These are phyloP conservation scores for Solanum arcanum DNA, from an alignment of 257 asterid species.

Conservation along the genomic window DNA sequence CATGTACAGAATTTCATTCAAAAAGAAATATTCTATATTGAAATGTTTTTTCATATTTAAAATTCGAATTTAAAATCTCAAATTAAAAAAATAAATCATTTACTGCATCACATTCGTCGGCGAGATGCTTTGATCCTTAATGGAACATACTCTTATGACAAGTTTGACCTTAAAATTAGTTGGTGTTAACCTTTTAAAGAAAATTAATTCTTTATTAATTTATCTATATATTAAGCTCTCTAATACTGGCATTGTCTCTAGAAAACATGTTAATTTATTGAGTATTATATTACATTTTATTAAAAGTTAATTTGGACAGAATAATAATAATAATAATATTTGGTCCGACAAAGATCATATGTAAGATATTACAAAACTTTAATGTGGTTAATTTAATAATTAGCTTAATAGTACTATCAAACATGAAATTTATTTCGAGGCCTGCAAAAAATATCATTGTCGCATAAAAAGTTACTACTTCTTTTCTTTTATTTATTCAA, in stretches of 20 bases:
- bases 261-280: not conserved
- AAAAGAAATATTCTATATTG: fast-evolving
- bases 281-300: not conserved
- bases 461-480: not conserved
- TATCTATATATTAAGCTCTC: not conserved
- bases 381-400: not conserved
- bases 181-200: not conserved
- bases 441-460: not conserved
- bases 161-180: not conserved
- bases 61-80: not conserved
- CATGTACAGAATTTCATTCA: fast-evolving
- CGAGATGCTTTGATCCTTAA: not conserved
- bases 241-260: not conserved
- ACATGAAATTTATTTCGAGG: not conserved
- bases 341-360: not conserved
- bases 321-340: not conserved
- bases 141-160: not conserved
- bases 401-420: not conserved
- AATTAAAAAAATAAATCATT: too few species aligned
- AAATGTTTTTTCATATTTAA: too few species aligned
- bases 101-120: not conserved
- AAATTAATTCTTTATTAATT: too few species aligned
- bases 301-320: not conserved
- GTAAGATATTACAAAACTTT: not conserved
- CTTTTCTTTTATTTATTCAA: not conserved